These are phyloP conservation scores for Halophytophthora polymorphica DNA, from an alignment of 352 stramenopile species.

Conservation along the genomic window DNA sequence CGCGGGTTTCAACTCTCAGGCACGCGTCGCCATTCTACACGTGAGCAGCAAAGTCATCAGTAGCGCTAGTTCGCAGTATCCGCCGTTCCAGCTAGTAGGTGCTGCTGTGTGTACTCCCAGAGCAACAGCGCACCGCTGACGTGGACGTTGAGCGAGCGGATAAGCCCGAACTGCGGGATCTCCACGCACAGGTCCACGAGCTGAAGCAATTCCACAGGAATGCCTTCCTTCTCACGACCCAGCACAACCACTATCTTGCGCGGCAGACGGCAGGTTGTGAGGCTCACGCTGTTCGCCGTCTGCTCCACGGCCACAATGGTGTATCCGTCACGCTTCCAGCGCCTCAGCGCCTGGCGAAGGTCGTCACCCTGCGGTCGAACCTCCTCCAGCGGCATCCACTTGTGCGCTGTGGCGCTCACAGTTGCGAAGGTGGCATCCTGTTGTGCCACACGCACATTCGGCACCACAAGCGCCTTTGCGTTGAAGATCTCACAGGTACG, in stretches of 20 bases:
- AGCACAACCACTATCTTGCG: constrained; percentile 93
- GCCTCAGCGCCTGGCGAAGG: constrained; percentile 31
- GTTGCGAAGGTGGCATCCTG: constrained; percentile 90
- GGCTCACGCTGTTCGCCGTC: constrained; percentile 88
- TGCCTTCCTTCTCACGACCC: constrained; percentile 96
- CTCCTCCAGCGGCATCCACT: constrained; percentile 95
- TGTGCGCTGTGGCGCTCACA: constrained; percentile 91
- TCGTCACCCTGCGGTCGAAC: constrained; percentile 51
- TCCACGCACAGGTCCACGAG: constrained; percentile 96
- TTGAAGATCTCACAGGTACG: constrained; percentile 96
- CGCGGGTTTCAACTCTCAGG: constrained; percentile 15
- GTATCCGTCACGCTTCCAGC: constrained; percentile 87
- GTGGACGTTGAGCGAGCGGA: constrained; percentile 97
- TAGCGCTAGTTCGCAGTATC: constrained; percentile 16
- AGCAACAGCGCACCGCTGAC: constrained; percentile 94
- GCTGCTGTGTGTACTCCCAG: constrained; percentile 96
- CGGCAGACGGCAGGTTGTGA: constrained; percentile 84
- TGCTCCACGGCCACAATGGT: constrained; percentile 94
- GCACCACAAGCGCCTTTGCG: constrained; percentile 85
- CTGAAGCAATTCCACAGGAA: constrained; percentile 94
- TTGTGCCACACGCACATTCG: constrained; percentile 68
- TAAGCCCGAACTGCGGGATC: constrained; percentile 97
- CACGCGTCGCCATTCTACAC: not conserved
- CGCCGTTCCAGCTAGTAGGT: constrained; percentile 28
- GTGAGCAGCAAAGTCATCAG: not conserved